Conservation (phyloP, 768 basidiomycete species). For the Obba rivulosa region DNA sequence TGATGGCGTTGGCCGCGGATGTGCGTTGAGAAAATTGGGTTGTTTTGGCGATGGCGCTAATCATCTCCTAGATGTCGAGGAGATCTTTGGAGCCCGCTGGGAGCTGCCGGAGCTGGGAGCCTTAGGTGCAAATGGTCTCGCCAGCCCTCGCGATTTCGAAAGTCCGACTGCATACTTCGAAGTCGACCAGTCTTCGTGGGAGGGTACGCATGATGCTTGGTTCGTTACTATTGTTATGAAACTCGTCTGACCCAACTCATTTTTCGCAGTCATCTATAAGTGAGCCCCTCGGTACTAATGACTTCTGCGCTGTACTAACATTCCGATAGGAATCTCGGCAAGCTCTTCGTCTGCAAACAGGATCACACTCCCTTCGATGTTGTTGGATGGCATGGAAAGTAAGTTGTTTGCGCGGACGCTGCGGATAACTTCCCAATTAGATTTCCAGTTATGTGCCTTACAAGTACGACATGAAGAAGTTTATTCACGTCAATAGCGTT, state of each 20-base stretch:
- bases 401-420: conserved; percentile 13
- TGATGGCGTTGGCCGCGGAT: neutral
- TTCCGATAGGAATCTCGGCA: neutral
- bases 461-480: conserved; percentile 57
- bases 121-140: conserved; percentile 53
- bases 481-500: conserved; percentile 52
- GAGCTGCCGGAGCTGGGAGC: conserved; percentile 55
- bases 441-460: conserved; percentile 49
- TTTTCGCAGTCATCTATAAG: conserved; percentile 43
- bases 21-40: neutral
- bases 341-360: conserved; percentile 29
- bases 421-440: neutral
- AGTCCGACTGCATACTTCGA: conserved; percentile 53
- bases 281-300: conserved; percentile 10
- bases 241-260: neutral
- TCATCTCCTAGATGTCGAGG: conserved; percentile 41
- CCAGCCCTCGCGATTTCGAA: conserved; percentile 56
- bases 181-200: conserved; percentile 51
- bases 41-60: neutral
- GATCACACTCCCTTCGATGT: conserved; percentile 63
- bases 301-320: neutral
- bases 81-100: conserved; percentile 55
- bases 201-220: conserved; percentile 32
- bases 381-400: conserved; percentile 63
- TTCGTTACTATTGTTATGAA: neutral